A percentile compares a stretch with the other conserved stretches of the same genome.
These are phyloP conservation scores for Eimeria acervulina DNA, from an alignment of 169 alveolate genomes.

Conservation along the genomic window DNA sequence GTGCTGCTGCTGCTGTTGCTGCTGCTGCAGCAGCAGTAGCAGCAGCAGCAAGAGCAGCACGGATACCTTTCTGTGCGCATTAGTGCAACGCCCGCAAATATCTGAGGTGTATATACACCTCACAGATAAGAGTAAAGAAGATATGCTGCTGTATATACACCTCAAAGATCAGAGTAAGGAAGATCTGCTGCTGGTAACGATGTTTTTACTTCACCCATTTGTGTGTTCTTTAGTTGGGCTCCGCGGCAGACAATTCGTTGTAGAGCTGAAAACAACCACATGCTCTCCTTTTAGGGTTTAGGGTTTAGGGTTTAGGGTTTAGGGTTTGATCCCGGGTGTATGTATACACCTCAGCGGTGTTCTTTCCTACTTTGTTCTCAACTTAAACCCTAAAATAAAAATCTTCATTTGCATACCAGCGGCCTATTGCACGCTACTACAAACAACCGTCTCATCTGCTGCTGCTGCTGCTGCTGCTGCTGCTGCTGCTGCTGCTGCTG, in stretches of 20 bases:
- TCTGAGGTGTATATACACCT: neutral
- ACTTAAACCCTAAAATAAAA: too few species aligned
- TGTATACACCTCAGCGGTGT: neutral
- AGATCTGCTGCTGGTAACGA: slow-evolving; percentile 32
- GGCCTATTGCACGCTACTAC: neutral
- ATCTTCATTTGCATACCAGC: too few species aligned
- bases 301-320: too few species aligned
- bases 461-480: slow-evolving; percentile 19
- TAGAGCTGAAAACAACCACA: neutral
- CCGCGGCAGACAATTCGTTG: slow-evolving; percentile 49
- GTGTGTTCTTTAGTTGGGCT: neutral
- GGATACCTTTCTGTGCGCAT: too few species aligned
- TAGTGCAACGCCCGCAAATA: too few species aligned
- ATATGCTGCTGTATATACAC: slow-evolving; percentile 13
- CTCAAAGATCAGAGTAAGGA: slow-evolving; percentile 36
- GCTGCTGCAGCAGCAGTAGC: too few species aligned
- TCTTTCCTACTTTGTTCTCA: too few species aligned
- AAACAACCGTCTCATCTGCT: neutral
- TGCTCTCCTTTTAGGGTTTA: too few species aligned
- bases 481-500: slow-evolving; percentile 9
- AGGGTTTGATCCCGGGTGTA: neutral
- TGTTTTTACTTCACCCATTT: slow-evolving; percentile 7
- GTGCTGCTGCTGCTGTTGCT: neutral
- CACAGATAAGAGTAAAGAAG: slow-evolving; percentile 34
- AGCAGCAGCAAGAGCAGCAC: too few species aligned